Evolutionary conservation across 805 yeast genomes (phyloP), one percentile per base, ranked within the genome.

Genomic region (Pichia californica): DNA sequence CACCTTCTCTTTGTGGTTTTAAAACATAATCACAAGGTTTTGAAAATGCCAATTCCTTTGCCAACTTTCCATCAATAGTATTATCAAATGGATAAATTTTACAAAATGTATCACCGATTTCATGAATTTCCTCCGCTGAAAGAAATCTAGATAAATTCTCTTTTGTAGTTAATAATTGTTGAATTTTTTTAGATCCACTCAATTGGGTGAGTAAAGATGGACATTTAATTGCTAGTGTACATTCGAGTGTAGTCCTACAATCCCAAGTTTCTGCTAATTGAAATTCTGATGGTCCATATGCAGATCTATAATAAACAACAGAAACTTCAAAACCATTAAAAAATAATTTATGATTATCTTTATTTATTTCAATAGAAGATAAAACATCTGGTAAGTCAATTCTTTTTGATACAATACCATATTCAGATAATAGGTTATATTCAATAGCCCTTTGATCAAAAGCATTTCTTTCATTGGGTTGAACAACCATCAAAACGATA

Each of bases 1-100:
- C 99, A 31, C 99, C 99, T 69, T 93, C 99, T 68, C 99, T 77
- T 64, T 93, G 99, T 4, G 99, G 99, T 58, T 93, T 93, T 54
- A 93, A 71, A 1, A 93, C 99, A 59, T 69, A 93, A 20, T 73
- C 70, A 42, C 76, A 77, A 0, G 96, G 91, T 2, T 62, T 47
- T 48, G 76, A 79, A 37, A 82, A 67, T 2, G 95, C 95, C 36
- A 86, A 62, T 47, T 73, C 65, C 45, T 75, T 77, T 5, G 93
- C 96, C 30, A 56, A 45, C 34, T 55, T 52, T 3, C 96, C 96
- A 28, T 71, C 69, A 31, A 64, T 68, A 1, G 87, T 69, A 43
- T 76, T 73, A 61, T 91, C 98, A 52, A 93, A 63, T 14, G 99
- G 97, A 61, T 85, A 80, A 16, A 93, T 88, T 43, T 77, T 76